These are phyloP conservation scores for Taxawa tesnikishii DNA, from an alignment of 2,329 filamentous ascomycete species.

Conservation along the genomic window DNA sequence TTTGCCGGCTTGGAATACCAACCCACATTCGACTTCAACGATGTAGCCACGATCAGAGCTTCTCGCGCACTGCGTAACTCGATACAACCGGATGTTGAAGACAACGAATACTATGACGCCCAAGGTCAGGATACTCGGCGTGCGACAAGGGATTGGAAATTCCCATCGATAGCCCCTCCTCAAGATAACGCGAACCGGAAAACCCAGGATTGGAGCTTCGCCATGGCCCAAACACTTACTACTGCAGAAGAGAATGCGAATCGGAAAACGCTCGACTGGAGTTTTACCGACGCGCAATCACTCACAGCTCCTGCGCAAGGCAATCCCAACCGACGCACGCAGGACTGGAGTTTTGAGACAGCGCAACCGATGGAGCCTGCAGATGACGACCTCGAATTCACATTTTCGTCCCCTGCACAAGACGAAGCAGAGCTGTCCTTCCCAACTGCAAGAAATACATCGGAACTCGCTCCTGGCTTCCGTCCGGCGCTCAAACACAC, in stretches of 20 bases:
- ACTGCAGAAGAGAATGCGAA: slow-evolving; percentile 10
- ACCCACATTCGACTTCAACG: slow-evolving; percentile 35
- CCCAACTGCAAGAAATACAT: slow-evolving; percentile 15
- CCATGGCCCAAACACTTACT: slow-evolving; percentile 24
- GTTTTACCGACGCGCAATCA: slow-evolving; percentile 13
- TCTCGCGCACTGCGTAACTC: slow-evolving; percentile 34
- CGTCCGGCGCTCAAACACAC: slow-evolving; percentile 28
- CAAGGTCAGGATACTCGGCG: slow-evolving; percentile 18
- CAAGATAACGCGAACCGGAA: slow-evolving; percentile 24
- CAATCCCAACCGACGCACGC: slow-evolving; percentile 28
- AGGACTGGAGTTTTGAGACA: slow-evolving; percentile 36
- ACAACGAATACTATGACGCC: slow-evolving; percentile 7
- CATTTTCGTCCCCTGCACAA: slow-evolving; percentile 5
- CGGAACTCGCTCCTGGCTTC: slow-evolving; percentile 19
- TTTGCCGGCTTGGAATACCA: slow-evolving; percentile 36
- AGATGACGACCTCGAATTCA: slow-evolving; percentile 8
- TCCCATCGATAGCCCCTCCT: slow-evolving; percentile 29
- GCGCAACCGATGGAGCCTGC: slow-evolving; percentile 20
- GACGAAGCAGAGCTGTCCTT: slow-evolving; percentile 15
- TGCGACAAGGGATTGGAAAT: slow-evolving; percentile 42
- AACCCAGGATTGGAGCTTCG: slow-evolving; percentile 37
- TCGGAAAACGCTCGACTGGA: too few relatives aligned
- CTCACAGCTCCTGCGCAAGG: slow-evolving; percentile 9
- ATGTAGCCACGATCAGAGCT: slow-evolving; percentile 44
- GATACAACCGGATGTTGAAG: slow-evolving; percentile 21